A percentile compares a stretch with the other conserved stretches of the same genome.
Evolutionary conservation across 2,329 filamentous ascomycete species (phyloP).

Genomic region (Gnomoniopsis sp.): DNA sequence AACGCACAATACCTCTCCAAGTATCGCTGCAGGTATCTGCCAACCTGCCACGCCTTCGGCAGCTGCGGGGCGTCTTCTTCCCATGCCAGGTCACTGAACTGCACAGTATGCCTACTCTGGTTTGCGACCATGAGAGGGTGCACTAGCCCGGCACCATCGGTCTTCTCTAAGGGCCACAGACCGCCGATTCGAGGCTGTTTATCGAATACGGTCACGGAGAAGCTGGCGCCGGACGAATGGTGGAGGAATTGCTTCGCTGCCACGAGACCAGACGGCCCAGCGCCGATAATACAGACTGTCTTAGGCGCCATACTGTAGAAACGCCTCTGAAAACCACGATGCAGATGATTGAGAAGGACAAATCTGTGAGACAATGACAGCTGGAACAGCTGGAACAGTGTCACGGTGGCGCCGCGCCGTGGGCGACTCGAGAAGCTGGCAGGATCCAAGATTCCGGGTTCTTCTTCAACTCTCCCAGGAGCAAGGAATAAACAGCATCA

Average conservation of each 20-base stretch:
- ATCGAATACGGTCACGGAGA: conserved; percentile 70
- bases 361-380: not conserved
- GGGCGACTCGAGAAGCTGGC: not conserved
- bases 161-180: conserved; percentile 63
- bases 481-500: not conserved
- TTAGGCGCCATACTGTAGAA: conserved; percentile 35
- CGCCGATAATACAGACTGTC: conserved; percentile 55
- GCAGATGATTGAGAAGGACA: not conserved
- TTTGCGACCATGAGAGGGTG: conserved; percentile 71
- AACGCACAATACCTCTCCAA: conserved; percentile 50
- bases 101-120: conserved; percentile 73
- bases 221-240: conserved; percentile 42
- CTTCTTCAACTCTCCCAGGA: not conserved
- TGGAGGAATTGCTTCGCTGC: conserved; percentile 71
- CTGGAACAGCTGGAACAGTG: not conserved
- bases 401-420: not conserved
- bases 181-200: conserved; percentile 64
- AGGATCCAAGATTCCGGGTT: not conserved
- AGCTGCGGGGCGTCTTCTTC: conserved; percentile 57
- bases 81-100: conserved; percentile 73
- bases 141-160: conserved; percentile 48
- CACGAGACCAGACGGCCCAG: conserved; percentile 65
- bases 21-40: conserved; percentile 68
- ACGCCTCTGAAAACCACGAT: too few species aligned
- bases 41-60: conserved; percentile 74